phyloP scores from a whole-genome alignment of 2,329 filamentous ascomycete genomes.

The Dendryphion nanum region DNA sequence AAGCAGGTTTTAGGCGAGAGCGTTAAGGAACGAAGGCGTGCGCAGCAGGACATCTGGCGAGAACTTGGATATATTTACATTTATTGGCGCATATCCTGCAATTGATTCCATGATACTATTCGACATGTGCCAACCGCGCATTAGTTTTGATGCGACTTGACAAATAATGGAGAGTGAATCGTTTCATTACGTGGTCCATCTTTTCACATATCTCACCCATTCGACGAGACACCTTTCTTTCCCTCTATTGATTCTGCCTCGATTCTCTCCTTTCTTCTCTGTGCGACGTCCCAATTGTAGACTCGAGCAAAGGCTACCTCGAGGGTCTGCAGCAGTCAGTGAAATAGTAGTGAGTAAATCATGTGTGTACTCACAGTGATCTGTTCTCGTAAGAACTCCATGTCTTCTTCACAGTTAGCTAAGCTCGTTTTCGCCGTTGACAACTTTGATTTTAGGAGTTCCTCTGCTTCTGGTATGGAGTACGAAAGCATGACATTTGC shows the following conservation, averaged over 20 bases:
- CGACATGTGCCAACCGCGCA: too few species aligned
- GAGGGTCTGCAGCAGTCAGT: constrained; percentile 66
- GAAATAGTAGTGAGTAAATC: constrained; percentile 12
- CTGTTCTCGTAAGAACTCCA: constrained; percentile 93
- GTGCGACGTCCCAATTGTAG: constrained; percentile 99
- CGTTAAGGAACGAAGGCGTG: too few species aligned
- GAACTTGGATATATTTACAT: too few species aligned
- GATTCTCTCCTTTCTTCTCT: constrained; percentile 86
- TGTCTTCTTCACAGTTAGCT: constrained; percentile 88
- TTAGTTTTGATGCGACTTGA: too few species aligned
- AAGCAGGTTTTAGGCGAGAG: too few species aligned
- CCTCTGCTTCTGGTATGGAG: constrained; percentile 81
- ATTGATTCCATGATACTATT: too few species aligned
- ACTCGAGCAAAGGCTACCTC: constrained; percentile 94
- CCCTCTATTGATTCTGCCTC: constrained; percentile 52
- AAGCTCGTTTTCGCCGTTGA: constrained; percentile 75
- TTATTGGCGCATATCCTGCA: too few species aligned
- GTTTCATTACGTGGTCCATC: too few species aligned
- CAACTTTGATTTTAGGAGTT: constrained; percentile 74
- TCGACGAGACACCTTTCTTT: too few species aligned
- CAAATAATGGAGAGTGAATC: too few species aligned
- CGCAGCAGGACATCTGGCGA: too few species aligned
- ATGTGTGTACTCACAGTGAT: constrained; percentile 66
- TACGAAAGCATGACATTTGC: constrained; percentile 98
- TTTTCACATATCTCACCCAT: too few species aligned